Evolutionary conservation across 2,329 filamentous ascomycete species (phyloP), one percentile per base, ranked within the genome.

Genomic region (Macrophomina pseudophaseolina): DNA sequence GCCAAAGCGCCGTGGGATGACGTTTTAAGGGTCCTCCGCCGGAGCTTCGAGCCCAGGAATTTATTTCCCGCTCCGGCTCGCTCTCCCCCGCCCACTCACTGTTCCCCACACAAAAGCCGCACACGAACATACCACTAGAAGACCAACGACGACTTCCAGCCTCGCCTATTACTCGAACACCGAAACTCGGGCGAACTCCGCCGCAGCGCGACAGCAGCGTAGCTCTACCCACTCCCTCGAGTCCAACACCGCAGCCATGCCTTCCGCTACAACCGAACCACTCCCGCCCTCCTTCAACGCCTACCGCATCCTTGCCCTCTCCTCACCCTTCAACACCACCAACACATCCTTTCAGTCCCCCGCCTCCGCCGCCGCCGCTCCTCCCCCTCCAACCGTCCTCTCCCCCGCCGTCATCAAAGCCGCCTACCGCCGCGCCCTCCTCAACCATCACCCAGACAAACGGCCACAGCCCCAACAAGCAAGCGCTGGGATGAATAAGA

Each of bases 361-460:
- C 7, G 16, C 51, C 30, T 12, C 16, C 16, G 16, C 33, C 9
- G 5, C 51, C 7, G 16, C 51, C 30, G 30, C 16, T 6, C 7
- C 54, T 12, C 40, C 35, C 5, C 38, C 54, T 5, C 62, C 49
- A 30, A 42, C 59, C 44, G 14, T 68, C 67, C 60, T 35, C 23
- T 32, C 59, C 14, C 14, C 48, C 28, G 32, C 49, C 40, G 52
- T 33, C 11, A 35, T 71, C 42, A 70, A 68, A 42, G 38, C 40
- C 14, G 87, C 87, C 9, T 89, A 89, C 73, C 84, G 84, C 67
- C 81, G 79, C 56, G 84, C 86, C 6, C 79, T 90, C 30, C 79
- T 89, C 5, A 74, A 75, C 32, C 80, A 88, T 70, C 87, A 90
- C 72, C 87, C 87, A 0, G 87, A 90, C 76, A 88, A 73, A 59